A percentile compares a stretch with the other conserved stretches of the same genome.
Conservation (phyloP, 202 grass and related monocot genomes). For the Eragrostis tef region DNA sequence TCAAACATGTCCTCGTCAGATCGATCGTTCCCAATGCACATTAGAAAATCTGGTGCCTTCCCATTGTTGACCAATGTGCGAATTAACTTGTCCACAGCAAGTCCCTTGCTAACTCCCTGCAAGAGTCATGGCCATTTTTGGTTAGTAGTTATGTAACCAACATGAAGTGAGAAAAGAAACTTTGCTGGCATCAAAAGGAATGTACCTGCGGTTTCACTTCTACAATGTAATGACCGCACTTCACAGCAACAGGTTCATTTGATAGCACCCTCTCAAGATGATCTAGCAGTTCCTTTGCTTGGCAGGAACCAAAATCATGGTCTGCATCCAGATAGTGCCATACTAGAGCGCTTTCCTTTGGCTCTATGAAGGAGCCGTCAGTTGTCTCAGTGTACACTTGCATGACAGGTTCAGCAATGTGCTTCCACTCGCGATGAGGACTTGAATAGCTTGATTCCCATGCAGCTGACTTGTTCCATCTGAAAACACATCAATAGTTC, state of each 20-base stretch:
- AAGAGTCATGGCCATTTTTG: constrained; percentile 16
- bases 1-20: constrained; percentile 59
- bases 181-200: not conserved
- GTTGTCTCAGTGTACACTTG: constrained; percentile 69
- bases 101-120: constrained; percentile 74
- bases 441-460: constrained; percentile 56
- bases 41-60: constrained; percentile 56
- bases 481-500: constrained; percentile 5
- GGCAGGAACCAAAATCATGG: constrained; percentile 77
- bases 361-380: constrained; percentile 71
- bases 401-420: constrained; percentile 67
- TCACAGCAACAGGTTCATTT: constrained; percentile 78
- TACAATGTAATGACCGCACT: constrained; percentile 76
- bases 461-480: constrained; percentile 66
- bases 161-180: not conserved
- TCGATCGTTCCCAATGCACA: constrained; percentile 80
- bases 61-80: constrained; percentile 38
- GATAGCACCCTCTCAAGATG: constrained; percentile 74
- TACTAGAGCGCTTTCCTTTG: constrained; percentile 74
- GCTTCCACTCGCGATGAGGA: constrained; percentile 61
- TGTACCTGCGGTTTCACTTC: constrained; percentile 88
- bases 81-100: constrained; percentile 65
- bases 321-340: constrained; percentile 81
- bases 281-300: constrained; percentile 70
- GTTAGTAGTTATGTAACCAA: not conserved